phyloP scores from a whole-genome alignment of 1,284 basidiomycete genomes.

The Leccinum solheimii region DNA sequence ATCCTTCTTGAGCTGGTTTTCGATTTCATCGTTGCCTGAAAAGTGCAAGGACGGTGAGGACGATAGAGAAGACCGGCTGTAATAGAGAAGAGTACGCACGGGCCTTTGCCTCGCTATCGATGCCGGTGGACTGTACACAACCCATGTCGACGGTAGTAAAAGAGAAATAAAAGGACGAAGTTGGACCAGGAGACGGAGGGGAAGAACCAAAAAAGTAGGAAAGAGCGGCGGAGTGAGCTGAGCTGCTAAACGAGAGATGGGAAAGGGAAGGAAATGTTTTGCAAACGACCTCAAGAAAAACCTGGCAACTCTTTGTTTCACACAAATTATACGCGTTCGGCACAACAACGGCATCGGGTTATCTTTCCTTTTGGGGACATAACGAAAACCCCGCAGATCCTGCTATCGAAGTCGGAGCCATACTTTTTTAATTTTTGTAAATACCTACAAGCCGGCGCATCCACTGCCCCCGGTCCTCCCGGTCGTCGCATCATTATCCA shows the following conservation, averaged over 20 bases:
- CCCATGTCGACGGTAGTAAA: constrained; percentile 50
- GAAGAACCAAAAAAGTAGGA: constrained; percentile 19
- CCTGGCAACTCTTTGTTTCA: constrained; percentile 11
- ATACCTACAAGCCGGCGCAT: neutral
- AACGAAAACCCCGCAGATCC: constrained; percentile 19
- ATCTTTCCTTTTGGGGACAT: constrained; percentile 13
- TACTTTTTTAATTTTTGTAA: neutral
- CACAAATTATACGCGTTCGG: constrained; percentile 19
- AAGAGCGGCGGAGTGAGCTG: constrained; percentile 23
- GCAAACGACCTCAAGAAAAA: constrained; percentile 14
- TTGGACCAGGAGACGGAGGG: neutral
- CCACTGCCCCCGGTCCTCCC: neutral
- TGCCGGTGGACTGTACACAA: constrained; percentile 68
- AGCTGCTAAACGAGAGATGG: constrained; percentile 14
- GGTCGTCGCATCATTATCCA: neutral
- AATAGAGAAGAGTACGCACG: constrained; percentile 51
- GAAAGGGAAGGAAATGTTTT: constrained; percentile 3
- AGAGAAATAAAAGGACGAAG: constrained; percentile 10
- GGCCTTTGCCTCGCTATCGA: constrained; percentile 80
- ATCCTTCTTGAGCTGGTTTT: constrained; percentile 93
- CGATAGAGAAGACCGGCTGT: neutral
- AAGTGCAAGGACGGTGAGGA: neutral
- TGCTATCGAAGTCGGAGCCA: neutral
- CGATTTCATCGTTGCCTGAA: constrained; percentile 91
- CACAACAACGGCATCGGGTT: constrained; percentile 17